Percentiles rank a stretch among this genome's conserved stretches.
These are phyloP conservation scores for Metarhizium rileyi DNA, from an alignment of 2,329 filamentous ascomycete genomes.

Conservation along the genomic window DNA sequence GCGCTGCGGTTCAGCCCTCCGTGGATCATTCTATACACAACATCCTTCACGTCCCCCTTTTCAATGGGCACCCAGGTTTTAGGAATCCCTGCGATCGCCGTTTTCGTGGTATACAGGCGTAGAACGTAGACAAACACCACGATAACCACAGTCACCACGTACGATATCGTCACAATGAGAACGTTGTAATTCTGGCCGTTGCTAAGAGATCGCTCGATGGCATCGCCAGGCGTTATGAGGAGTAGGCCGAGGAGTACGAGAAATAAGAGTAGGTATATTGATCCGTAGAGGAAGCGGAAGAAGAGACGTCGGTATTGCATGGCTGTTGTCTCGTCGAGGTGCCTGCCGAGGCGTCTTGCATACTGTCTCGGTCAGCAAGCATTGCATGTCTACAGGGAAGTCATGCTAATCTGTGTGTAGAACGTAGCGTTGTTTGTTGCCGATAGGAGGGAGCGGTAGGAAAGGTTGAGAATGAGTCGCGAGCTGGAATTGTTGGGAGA, in stretches of 20 bases:
- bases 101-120: slow-evolving; percentile 79
- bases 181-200: slow-evolving; percentile 66
- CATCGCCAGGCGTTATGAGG: slow-evolving; percentile 70
- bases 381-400: slow-evolving; percentile 19
- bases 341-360: neutral
- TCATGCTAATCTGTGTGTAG: neutral
- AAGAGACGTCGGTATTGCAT: slow-evolving; percentile 35
- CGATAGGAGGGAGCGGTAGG: neutral
- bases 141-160: slow-evolving; percentile 61
- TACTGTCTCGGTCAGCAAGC: slow-evolving; percentile 5
- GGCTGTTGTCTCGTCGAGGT: neutral
- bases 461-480: neutral
- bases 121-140: slow-evolving; percentile 69
- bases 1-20: slow-evolving; percentile 68
- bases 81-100: slow-evolving; percentile 70
- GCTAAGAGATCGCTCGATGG: slow-evolving; percentile 65
- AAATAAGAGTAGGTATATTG: slow-evolving; percentile 67
- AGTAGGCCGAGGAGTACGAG: slow-evolving; percentile 64
- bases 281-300: slow-evolving; percentile 73
- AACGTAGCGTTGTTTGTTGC: neutral
- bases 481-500: neutral
- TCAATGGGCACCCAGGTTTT: slow-evolving; percentile 80
- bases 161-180: slow-evolving; percentile 68
- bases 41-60: slow-evolving; percentile 67
- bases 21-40: slow-evolving; percentile 66